Conservation (phyloP, 2,329 filamentous ascomycete genomes). For the Chaetomiaceae sp. region DNA sequence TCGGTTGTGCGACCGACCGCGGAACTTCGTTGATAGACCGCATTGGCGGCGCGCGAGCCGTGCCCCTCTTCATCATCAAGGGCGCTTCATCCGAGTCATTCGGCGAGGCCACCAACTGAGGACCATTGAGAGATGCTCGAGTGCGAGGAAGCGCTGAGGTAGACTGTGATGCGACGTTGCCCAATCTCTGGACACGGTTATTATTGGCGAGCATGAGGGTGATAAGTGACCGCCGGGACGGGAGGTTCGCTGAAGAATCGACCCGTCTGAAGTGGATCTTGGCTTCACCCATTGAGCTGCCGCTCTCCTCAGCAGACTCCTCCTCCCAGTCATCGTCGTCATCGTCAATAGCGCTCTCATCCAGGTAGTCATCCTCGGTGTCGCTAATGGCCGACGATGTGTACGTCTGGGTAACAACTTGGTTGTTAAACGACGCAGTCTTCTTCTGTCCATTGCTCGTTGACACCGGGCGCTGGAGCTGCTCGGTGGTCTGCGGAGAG, state of each 20-base stretch:
- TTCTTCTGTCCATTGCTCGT: constrained; percentile 57
- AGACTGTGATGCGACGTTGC: constrained; percentile 62
- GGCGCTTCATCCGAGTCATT: constrained; percentile 60
- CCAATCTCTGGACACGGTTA: constrained; percentile 65
- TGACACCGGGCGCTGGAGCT: constrained; percentile 41
- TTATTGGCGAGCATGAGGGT: constrained; percentile 85
- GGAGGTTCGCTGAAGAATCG: constrained; percentile 79
- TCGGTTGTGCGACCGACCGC: constrained; percentile 68
- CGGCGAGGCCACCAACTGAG: constrained; percentile 47
- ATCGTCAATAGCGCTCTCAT: constrained; percentile 43
- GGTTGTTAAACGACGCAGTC: constrained; percentile 75
- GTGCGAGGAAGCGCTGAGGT: constrained; percentile 64
- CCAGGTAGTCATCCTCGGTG: constrained; percentile 59
- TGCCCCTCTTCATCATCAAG: constrained; percentile 60
- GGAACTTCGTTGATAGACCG: constrained; percentile 60
- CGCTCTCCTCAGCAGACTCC: constrained; percentile 72
- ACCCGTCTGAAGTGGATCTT: constrained; percentile 82
- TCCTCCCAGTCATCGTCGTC: constrained; percentile 66
- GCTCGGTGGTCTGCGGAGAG: constrained; percentile 58
- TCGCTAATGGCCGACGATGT: constrained; percentile 46
- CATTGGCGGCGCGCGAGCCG: constrained; percentile 44
- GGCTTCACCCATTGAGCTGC: constrained; percentile 76
- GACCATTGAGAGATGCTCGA: constrained; percentile 45
- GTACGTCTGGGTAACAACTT: constrained; percentile 65
- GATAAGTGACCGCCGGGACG: constrained; percentile 81